Evolutionary conservation across 768 basidiomycete species (phyloP), one percentile per base, ranked within the genome.

Genomic region (Mrakia hoshinonis): DNA sequence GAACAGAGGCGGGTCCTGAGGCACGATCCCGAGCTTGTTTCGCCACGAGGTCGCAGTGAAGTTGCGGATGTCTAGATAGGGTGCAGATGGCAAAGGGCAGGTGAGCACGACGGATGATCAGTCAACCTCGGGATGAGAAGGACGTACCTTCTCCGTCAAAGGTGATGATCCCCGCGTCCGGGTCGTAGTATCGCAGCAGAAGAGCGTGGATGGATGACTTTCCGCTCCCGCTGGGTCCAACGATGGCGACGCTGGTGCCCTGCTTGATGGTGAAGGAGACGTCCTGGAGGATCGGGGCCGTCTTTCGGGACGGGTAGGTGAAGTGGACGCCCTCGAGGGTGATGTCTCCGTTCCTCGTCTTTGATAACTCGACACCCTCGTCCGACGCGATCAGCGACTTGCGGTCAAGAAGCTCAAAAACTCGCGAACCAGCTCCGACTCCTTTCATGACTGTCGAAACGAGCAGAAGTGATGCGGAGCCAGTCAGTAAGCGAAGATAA

Each of bases 361-460:
- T 49, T 0, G 61, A 52, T 15, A 73, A 52, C 24, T 38, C 47
- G 10, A 22, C 29, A 20, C 72, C 72, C 3, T 38, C 43, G 36
- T 48, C 46, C 5, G 72, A 24, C 18, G 58, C 18, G 39, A 73
- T 68, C 29, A 38, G 22, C 13, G 72, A 60, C 26, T 47, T 54
- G 11, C 67, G 31, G 46, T 73, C 72, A 67, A 73, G 67, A 18
- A 73, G 49, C n/a, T 73, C 72, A 46, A 73, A 73, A 4, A 73
- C 72, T 39, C 72, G 72, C 3, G 60, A 48, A 9, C 72, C 72
- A 9, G 72, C 72, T 26, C 72, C 72, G 18, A 73, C 61, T 22
- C 72, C 72, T n/a, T 69, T 73, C 49, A 64, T 68, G 13, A 73
- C 67, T 60, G 52, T 47, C 15, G 20, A 10, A 47, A 4, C 20